Conservation (phyloP, 2,329 filamentous ascomycete genomes). For the Hypocrella siamensis region DNA sequence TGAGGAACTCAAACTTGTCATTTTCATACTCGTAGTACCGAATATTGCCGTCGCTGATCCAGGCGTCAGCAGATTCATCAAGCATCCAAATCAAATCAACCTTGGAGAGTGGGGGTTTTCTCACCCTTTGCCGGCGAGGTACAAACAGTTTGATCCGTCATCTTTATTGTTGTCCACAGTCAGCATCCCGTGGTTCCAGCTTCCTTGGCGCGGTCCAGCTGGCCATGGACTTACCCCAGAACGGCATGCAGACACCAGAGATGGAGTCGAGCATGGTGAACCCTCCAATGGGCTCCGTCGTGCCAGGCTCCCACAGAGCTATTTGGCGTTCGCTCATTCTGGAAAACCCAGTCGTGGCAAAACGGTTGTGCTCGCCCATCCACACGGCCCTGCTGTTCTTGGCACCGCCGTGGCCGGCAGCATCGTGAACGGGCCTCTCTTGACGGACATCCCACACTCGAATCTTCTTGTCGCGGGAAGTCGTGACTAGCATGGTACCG, state of each 20-base stretch:
- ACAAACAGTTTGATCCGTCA: conserved; percentile 86
- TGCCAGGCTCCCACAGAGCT: conserved; percentile 86
- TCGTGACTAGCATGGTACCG: conserved; percentile 75
- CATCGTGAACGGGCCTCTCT: conserved; percentile 73
- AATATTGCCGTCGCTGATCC: conserved; percentile 83
- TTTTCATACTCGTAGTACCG: conserved; percentile 98
- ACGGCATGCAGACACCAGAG: conserved; percentile 96
- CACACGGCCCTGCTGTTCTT: conserved; percentile 96
- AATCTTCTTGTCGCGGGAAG: conserved; percentile 94
- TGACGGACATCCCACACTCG: conserved; percentile 95
- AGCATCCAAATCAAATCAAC: background rate
- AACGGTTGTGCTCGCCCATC: conserved; percentile 92
- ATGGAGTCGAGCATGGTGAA: conserved; percentile 88
- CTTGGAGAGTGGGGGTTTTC: conserved; percentile 12
- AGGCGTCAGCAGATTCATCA: conserved; percentile 5
- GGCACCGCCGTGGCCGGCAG: conserved; percentile 72
- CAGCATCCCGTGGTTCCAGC: no score
- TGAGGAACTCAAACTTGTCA: conserved; percentile 95
- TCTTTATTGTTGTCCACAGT: conserved; percentile 28
- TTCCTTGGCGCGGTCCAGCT: background rate
- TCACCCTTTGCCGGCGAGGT: conserved; percentile 92
- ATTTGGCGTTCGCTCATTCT: conserved; percentile 97
- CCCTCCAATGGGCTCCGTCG: conserved; percentile 72
- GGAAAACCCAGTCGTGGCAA: conserved; percentile 94
- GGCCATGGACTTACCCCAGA: conserved; percentile 58